phyloP scores from a whole-genome alignment of 2,329 filamentous ascomycete species.

The Botrytis medusae region DNA sequence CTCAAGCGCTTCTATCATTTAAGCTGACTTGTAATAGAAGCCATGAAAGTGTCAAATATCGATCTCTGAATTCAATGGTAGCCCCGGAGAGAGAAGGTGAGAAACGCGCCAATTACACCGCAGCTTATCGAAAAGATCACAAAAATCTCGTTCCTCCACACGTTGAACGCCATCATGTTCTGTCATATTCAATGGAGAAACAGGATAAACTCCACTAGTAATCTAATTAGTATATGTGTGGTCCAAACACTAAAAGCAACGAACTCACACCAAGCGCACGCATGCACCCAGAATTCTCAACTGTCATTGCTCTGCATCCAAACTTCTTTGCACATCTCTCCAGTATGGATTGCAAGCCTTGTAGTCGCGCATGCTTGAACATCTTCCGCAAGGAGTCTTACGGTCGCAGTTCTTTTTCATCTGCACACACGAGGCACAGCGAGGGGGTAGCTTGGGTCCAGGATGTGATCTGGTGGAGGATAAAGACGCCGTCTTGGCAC shows the following conservation, averaged over 20 bases:
- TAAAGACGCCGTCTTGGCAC: background rate
- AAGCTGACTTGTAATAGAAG: background rate
- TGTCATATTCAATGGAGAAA: background rate
- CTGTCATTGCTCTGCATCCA: background rate
- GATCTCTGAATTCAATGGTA: background rate
- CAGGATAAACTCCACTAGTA: background rate
- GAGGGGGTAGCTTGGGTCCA: background rate
- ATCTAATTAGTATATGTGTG: background rate
- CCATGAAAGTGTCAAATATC: background rate
- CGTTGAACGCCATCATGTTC: background rate
- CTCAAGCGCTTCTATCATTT: accelerated
- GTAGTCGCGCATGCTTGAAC: background rate
- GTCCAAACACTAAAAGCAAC: background rate
- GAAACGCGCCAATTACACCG: background rate
- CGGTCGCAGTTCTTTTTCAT: slow-evolving; percentile 9
- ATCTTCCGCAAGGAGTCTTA: slow-evolving; percentile 5
- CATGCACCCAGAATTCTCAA: background rate
- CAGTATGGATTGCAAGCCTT: background rate
- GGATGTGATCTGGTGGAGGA: background rate
- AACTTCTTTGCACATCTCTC: background rate
- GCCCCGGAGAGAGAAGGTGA: accelerated
- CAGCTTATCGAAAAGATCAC: background rate
- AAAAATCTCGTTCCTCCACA: background rate
- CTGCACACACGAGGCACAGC: background rate
- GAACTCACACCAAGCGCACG: background rate